Evolutionary conservation across 129 eudicot genomes (phyloP).

Genomic region (Flaveria sonorensis): DNA sequence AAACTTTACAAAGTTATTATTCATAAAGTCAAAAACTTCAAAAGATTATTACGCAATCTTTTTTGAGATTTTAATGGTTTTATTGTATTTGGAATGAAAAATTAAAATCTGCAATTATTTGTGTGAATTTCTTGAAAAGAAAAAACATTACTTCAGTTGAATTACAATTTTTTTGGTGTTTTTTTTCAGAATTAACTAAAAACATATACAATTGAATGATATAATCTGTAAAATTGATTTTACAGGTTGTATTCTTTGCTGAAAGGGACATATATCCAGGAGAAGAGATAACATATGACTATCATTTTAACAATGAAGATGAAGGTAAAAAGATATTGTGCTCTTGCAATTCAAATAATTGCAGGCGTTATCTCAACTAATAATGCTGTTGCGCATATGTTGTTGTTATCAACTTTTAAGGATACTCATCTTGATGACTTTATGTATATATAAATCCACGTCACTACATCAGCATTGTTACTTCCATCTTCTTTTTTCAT

Average conservation of each 20-base stretch:
- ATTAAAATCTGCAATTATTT: background rate
- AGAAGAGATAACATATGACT: constrained; percentile 89
- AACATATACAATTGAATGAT: background rate
- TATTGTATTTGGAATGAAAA: background rate
- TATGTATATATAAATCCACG: background rate
- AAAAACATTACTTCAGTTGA: background rate
- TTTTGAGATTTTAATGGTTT: background rate
- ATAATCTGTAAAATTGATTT: constrained; percentile 2
- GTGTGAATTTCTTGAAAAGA: background rate
- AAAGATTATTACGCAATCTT: background rate
- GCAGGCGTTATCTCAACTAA: constrained; percentile 70
- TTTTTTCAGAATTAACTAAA: background rate
- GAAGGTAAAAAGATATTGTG: constrained; percentile 82
- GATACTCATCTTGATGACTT: background rate
- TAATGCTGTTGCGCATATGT: background rate
- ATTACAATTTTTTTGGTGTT: background rate
- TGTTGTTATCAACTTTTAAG: background rate
- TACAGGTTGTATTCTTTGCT: constrained; percentile 75
- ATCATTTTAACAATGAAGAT: constrained; percentile 80
- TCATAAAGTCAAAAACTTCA: background rate
- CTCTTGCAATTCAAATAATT: constrained; percentile 63
- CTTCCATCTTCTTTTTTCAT: background rate
- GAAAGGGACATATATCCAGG: constrained; percentile 84
- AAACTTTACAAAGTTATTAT: background rate
- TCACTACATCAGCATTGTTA: background rate